Percentiles rank a stretch among this genome's conserved stretches.
phyloP scores from a whole-genome alignment of 106 monocot genomes.

The Cymbidium sinense region DNA sequence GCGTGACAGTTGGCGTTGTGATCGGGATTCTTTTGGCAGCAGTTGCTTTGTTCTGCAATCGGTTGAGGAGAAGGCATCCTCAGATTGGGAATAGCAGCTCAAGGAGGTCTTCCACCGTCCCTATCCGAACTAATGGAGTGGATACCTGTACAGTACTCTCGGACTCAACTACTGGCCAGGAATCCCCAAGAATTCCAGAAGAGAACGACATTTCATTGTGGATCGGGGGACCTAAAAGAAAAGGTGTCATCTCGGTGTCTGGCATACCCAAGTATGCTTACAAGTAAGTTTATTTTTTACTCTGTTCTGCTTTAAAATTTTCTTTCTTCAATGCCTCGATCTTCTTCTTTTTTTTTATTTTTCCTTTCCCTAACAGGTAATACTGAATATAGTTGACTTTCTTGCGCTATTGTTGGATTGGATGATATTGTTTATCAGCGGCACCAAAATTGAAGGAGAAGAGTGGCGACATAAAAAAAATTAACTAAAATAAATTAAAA shows the following conservation, averaged over 20 bases:
- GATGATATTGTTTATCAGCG: too few relatives aligned
- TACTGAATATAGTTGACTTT: background rate
- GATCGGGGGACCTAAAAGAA: constrained; percentile 42
- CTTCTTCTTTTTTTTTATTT: background rate
- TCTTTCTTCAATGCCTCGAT: background rate
- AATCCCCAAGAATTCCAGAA: constrained; percentile 39
- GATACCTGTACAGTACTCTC: constrained; percentile 51
- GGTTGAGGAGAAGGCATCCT: constrained; percentile 29
- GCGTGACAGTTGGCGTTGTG: constrained; percentile 65
- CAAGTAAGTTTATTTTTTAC: constrained; percentile 23
- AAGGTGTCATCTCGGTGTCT: constrained; percentile 32
- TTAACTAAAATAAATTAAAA: too few relatives aligned
- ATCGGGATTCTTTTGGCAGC: constrained; percentile 63
- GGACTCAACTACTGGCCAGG: constrained; percentile 55
- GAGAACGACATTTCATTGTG: constrained; percentile 20
- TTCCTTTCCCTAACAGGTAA: background rate
- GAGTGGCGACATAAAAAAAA: too few relatives aligned
- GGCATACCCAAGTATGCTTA: constrained; percentile 59
- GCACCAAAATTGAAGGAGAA: too few relatives aligned
- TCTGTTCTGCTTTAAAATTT: background rate
- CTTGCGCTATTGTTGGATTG: background rate
- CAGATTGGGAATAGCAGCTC: constrained; percentile 51
- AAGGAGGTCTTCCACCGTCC: constrained; percentile 54
- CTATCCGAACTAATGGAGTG: constrained; percentile 54
- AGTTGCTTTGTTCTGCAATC: constrained; percentile 46